These are phyloP conservation scores for Lactarius vividus DNA, from an alignment of 768 basidiomycete species.

Conservation along the genomic window DNA sequence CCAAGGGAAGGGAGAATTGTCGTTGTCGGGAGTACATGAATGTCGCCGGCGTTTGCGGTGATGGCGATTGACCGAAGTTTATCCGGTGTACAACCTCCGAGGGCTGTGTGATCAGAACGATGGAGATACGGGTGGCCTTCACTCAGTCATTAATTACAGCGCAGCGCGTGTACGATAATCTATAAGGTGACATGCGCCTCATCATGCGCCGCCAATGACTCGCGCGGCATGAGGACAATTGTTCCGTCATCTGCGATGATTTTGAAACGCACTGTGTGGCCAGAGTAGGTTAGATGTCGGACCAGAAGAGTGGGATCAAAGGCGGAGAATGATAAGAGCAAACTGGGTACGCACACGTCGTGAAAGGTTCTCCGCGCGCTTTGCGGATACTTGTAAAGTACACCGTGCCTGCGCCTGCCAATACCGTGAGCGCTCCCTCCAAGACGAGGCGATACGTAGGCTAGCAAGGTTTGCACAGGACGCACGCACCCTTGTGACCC, in stretches of 20 bases:
- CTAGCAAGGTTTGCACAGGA: conserved; percentile 2
- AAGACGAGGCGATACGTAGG: neutral
- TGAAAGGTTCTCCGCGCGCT: conserved; percentile 68
- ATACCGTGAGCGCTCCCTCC: neutral
- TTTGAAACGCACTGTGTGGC: conserved; percentile 17
- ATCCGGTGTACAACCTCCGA: neutral
- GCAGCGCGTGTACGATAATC: neutral
- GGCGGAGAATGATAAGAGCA: neutral
- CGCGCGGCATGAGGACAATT: conserved; percentile 5
- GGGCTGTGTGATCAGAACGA: neutral
- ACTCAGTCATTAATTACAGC: neutral
- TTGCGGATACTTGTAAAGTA: conserved; percentile 84
- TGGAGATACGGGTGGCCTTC: neutral
- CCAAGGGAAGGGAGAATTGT: neutral
- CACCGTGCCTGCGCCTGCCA: conserved; percentile 64
- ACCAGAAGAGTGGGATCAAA: neutral
- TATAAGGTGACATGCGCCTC: neutral
- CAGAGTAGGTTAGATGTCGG: neutral
- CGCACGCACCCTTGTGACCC: conserved; percentile 60
- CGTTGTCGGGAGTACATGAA: neutral
- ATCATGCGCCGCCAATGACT: neutral
- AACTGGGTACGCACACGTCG: conserved; percentile 51
- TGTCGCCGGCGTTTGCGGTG: neutral
- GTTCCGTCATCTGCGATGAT: conserved; percentile 22
- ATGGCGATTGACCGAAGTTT: neutral